phyloP scores from a whole-genome alignment of 2,329 filamentous ascomycete genomes.

The Colletotrichum ledebouriae region DNA sequence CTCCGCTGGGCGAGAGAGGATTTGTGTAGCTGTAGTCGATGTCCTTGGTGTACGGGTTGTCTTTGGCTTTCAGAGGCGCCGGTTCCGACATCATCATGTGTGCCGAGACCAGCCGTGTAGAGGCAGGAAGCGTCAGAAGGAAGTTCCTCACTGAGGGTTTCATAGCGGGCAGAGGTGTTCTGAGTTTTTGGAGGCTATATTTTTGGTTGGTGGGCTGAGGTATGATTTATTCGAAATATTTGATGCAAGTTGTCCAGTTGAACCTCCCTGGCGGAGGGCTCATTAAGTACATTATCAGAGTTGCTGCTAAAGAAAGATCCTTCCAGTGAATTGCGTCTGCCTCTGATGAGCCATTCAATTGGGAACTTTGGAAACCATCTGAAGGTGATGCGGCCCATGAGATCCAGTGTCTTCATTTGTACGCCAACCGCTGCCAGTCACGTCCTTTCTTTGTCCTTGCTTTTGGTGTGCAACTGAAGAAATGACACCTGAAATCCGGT shows the following conservation, averaged over 20 bases:
- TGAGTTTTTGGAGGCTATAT: no score
- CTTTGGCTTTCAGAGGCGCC: conserved; percentile 47
- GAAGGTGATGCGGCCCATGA: no score
- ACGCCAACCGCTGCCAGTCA: no score
- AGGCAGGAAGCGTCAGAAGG: neutral
- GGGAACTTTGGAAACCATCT: no score
- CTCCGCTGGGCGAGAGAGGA: conserved; percentile 64
- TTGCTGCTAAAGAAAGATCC: no score
- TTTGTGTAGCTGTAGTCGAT: conserved; percentile 71
- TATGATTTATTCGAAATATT: neutral
- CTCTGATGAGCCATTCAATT: no score
- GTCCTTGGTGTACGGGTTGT: conserved; percentile 46
- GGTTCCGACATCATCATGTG: conserved; percentile 51
- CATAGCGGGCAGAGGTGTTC: neutral
- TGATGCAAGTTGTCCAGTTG: neutral
- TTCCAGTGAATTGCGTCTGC: neutral
- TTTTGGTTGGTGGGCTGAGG: neutral
- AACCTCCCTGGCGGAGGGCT: no score
- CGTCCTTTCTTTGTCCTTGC: no score
- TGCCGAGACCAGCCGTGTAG: conserved; percentile 20
- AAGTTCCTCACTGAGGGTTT: neutral
- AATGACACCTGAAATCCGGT: no score
- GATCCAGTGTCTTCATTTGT: no score
- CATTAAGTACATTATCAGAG: neutral
- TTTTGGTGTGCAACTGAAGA: no score